Evolutionary conservation across 2,329 filamentous ascomycete species (phyloP), one percentile per base, ranked within the genome.

Genomic region (Tolypocladium nubicola): DNA sequence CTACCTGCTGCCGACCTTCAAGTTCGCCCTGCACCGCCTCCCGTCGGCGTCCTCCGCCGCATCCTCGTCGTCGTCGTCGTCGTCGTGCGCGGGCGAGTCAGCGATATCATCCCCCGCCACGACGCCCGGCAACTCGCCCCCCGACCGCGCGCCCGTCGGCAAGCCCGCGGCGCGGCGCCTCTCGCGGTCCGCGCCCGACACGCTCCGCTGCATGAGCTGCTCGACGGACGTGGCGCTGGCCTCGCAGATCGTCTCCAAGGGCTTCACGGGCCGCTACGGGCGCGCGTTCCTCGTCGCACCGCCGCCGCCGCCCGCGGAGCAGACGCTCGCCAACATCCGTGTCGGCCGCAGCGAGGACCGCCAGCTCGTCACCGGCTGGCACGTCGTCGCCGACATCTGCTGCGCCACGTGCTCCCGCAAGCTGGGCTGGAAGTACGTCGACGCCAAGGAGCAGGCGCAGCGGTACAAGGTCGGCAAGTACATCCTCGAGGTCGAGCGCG

Each of bases 381-480:
- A 87, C 68, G 76, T 82, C 7, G 84, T 88, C 8, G 81, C 84
- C 4, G 84, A 87, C 69, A 84, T 87, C 53, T 75, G 68, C 52
- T 88, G 85, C 65, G 67, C 67, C 11, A 72, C 79, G 33, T 88
- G 85, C 68, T 71, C 72, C 33, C 73, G 72, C 55, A 81, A 81
- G 63, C 66, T 88, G 10, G 85, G 85, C 21, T 88, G 85, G 85
- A 87, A 87, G 68, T 88, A 88, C 64, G 76, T 87, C 49, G 81
- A 85, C 66, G 84, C 84, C 1, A 77, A 76, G 59, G 81, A 86
- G 62, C 65, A 73, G 57, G 70, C 75, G 52, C 85, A 87, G 67
- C 78, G 76, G 66, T 88, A 88, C 74, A 88, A 88, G 70, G 76
- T 87, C 54, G 84, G 84, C 62, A 87, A 87, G 68, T 87, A 82